Percentiles rank a stretch among this genome's conserved stretches.
Evolutionary conservation across 2,329 filamentous ascomycete genomes (phyloP).

Genomic region (Chrysoporthe cubensis): DNA sequence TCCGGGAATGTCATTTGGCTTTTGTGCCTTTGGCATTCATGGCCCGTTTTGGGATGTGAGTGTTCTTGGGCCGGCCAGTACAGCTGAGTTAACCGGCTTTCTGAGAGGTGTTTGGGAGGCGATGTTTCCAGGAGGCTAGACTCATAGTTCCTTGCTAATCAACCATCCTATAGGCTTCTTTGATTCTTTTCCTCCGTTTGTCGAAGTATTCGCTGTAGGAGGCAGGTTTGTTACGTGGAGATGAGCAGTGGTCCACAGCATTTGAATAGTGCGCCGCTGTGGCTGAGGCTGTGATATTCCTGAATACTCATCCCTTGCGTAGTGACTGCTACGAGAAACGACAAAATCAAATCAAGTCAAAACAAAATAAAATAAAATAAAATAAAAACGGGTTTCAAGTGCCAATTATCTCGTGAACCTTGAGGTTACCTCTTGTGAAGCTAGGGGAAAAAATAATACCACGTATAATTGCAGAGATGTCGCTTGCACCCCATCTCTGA

Average conservation of each 20-base stretch:
- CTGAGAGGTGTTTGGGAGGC: slow-evolving; percentile 24
- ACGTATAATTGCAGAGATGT: slow-evolving; percentile 7
- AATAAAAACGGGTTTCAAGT: not conserved
- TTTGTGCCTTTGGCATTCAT: slow-evolving; percentile 54
- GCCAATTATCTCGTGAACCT: too few species aligned
- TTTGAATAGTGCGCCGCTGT: not conserved
- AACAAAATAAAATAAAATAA: not conserved
- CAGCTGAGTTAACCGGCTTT: slow-evolving; percentile 45
- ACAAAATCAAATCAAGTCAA: not conserved
- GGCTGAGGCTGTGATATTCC: not conserved
- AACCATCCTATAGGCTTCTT: not conserved
- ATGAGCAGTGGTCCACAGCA: not conserved
- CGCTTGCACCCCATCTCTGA: not conserved
- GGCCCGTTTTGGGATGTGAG: slow-evolving; percentile 59
- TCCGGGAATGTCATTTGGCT: slow-evolving; percentile 61
- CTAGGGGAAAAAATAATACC: not conserved
- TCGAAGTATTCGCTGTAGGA: not conserved
- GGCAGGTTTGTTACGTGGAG: slow-evolving; percentile 10
- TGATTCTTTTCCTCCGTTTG: not conserved
- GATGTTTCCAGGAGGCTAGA: not conserved
- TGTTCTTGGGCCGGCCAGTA: slow-evolving; percentile 39
- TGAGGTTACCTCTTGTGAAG: not conserved
- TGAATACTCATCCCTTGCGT: not conserved
- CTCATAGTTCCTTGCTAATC: slow-evolving; percentile 9
- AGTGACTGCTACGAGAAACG: not conserved